Conservation (phyloP, 805 yeast species). For the Hanseniaspora opuntiae region DNA sequence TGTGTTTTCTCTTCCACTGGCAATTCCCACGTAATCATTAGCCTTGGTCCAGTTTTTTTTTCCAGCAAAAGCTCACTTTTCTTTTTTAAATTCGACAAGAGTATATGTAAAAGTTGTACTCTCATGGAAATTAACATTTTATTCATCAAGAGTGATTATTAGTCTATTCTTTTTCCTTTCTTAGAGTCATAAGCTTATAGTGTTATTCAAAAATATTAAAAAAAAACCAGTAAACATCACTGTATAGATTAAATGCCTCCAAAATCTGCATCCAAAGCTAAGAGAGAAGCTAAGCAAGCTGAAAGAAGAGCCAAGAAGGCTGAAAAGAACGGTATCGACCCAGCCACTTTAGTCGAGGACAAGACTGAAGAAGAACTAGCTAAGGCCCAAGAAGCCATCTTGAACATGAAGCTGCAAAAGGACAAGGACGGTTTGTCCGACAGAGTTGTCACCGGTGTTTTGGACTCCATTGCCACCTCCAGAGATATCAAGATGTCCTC, state of each 20-base stretch:
- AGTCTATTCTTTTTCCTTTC: too few relatives aligned
- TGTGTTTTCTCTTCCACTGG: too few relatives aligned
- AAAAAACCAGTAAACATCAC: not conserved
- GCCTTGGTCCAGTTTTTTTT: too few relatives aligned
- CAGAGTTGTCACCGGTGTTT: constrained; percentile 95
- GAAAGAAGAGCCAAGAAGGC: constrained; percentile 96
- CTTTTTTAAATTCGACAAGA: too few relatives aligned
- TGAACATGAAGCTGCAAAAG: constrained; percentile 78
- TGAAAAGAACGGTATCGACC: constrained; percentile 43
- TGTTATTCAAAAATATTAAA: too few relatives aligned
- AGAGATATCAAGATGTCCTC: constrained; percentile 88
- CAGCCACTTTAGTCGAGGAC: constrained; percentile 43
- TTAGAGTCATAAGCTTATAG: too few relatives aligned
- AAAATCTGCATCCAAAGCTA: constrained; percentile 87
- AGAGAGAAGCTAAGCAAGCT: constrained; percentile 91
- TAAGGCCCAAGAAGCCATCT: constrained; percentile 58
- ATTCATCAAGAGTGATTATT: too few relatives aligned
- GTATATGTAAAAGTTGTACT: too few relatives aligned
- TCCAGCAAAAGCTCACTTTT: too few relatives aligned
- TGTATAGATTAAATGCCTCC: constrained; percentile 23
- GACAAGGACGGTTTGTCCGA: constrained; percentile 91
- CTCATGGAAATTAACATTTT: too few relatives aligned
- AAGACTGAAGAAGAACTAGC: constrained; percentile 38
- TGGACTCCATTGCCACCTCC: constrained; percentile 75
- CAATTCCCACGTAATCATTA: too few relatives aligned